Base-by-base conservation (phyloP, 768 basidiomycete species). In the Porpolomopsis calyptriformis region DNA sequence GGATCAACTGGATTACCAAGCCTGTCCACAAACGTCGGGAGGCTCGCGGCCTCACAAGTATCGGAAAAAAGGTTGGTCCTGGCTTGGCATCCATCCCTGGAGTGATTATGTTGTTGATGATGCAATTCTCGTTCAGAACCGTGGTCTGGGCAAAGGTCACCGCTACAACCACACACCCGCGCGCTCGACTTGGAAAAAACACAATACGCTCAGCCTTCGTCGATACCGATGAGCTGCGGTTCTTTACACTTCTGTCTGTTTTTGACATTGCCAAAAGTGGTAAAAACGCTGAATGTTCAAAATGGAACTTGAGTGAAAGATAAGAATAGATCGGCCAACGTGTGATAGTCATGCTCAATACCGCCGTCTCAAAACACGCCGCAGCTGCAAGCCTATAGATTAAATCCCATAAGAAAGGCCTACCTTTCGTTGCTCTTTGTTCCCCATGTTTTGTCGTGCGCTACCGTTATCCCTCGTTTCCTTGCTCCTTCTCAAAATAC, bases 21-120 rank as follows among this genome's bases (percentile, higher is more conserved):
- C 86, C 96, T 24, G 94, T 98, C 40, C 96, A 99, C 84, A 99
- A 97, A 72, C 89, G 85, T 62, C 83, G 96, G 60, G 96, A 99
- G 67, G 80, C 89, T 56, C 91, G 96, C 65, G 96, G 96, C 52
- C 89, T 99, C 56, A 99, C 96, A 63, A 82, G 85, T 62, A 79
- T 87, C 51, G 96, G 96, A 58, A 98, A 98, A 71, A 80, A 90
- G 76, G 88, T 84, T n/a, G 20, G 72, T 20, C n/a, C 22, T 46
- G 48, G 16, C 40, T 46, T 49, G 9, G n/a, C 47, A 38, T n/a
- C n/a, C n/a, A n/a, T n/a, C n/a, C n/a, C n/a, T n/a, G n/a, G n/a
- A n/a, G n/a, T n/a, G n/a, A n/a, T 49, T 20, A 37, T 27, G 2
- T 24, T 29, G 27, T 29, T 43, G 38, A 6, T 33, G 19, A 40